Base-by-base conservation (phyloP, 2,329 filamentous ascomycete species). In the Trichoderma atrobrunneum region DNA sequence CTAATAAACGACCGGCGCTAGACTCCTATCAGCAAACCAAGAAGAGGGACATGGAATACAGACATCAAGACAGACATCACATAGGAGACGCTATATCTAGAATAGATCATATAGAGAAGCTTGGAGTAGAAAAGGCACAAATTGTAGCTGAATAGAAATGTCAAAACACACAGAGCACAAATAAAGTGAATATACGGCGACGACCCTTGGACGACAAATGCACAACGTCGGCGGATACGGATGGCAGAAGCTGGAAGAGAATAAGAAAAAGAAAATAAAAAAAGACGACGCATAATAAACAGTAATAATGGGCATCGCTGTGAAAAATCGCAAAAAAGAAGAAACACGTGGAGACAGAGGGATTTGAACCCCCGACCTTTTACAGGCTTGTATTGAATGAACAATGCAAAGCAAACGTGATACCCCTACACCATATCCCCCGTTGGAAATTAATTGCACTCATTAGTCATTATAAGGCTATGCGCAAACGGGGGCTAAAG, bases 321-420 rank as follows among this genome's bases (percentile, higher is more conserved):
- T 7, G 10, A 18, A 34, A 26, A 62, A 12, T 21, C 7, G 54
- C 51, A 72, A 72, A 72, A 72, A 72, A 36, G n/a, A 60, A 60
- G 30, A 34, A 63, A 66, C 59, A 65, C 60, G 61, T 72, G 70
- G 70, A 72, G 70, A 72, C 63, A 68, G 64, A 69, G 70, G 70
- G 70, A 72, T 72, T 72, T 72, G 70, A 72, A 72, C 70, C 70
- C 70, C 70, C 64, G 70, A 72, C 70, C 70, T 60, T 72, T 69
- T 69, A 64, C 70, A 72, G 69, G 62, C 61, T 66, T 70, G 39
- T 62, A 70, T 70, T 63, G 39, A 71, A 30, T 59, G 69, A 64
- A 71, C 48, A 64, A 71, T 72, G 70, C 70, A 72, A 72, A 72
- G 70, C 70, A 69, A 69, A 72, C 54, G 64, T 72, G 64, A 72